Conservation (phyloP, 2,329 filamentous ascomycete genomes). For the Epichloe bromicola region DNA sequence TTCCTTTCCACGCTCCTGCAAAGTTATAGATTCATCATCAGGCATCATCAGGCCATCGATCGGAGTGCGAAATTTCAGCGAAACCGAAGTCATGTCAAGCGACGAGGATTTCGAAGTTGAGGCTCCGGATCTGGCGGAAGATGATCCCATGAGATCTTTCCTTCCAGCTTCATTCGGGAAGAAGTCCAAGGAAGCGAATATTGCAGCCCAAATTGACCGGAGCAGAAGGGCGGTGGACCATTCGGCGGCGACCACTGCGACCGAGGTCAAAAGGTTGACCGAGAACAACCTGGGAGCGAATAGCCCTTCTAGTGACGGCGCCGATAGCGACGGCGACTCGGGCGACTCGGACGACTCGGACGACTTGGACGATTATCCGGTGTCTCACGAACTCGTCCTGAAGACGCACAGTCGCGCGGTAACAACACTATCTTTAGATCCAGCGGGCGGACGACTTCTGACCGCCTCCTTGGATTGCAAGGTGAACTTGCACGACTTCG, state of each 20-base stretch:
- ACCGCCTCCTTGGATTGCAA: conserved; percentile 88
- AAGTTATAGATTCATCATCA: no score
- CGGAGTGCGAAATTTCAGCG: not conserved
- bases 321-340: conserved; percentile 12
- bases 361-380: conserved; percentile 68
- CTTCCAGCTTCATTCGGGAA: conserved; percentile 79
- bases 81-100: conserved; percentile 36
- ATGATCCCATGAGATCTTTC: conserved; percentile 64
- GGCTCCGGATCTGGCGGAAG: conserved; percentile 36
- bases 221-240: conserved; percentile 45
- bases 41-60: not conserved
- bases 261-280: conserved; percentile 6
- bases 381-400: conserved; percentile 83
- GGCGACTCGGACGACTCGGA: conserved; percentile 42
- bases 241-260: not conserved
- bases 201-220: conserved; percentile 68
- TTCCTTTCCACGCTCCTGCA: no score
- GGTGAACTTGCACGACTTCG: conserved; percentile 88
- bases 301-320: conserved; percentile 7
- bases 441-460: conserved; percentile 69
- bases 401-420: conserved; percentile 86
- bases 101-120: conserved; percentile 48
- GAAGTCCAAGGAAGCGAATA: conserved; percentile 57
- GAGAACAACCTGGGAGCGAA: conserved; percentile 7
- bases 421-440: conserved; percentile 73